Percentiles rank a stretch among this genome's conserved stretches.
phyloP scores from a whole-genome alignment of 2,329 filamentous ascomycete genomes.

The Hansfordia pulvinata region DNA sequence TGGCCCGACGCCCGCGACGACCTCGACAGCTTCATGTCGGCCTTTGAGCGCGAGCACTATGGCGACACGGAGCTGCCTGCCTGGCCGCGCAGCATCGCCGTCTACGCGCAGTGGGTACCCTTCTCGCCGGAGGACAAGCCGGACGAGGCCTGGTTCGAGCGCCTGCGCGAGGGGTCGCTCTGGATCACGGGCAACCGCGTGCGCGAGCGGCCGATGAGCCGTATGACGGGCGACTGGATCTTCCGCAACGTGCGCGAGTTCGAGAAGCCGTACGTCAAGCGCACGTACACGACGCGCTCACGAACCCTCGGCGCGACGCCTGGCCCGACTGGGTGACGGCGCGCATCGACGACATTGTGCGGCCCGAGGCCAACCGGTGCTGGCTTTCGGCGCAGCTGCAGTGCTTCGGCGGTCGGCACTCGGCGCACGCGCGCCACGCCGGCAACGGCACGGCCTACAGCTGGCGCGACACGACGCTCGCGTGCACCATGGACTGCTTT shows the following conservation, averaged over 20 bases:
- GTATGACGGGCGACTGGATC: conserved; percentile 29
- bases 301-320: conserved; percentile 20
- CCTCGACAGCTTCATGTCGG: conserved; percentile 19
- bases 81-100: conserved; percentile 25
- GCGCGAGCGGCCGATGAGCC: conserved; percentile 23
- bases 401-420: conserved; percentile 27
- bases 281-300: conserved; percentile 28
- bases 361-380: conserved; percentile 20
- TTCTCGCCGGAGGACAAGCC: conserved; percentile 20
- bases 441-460: conserved; percentile 31
- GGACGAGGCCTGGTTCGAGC: conserved; percentile 23
- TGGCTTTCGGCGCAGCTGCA: conserved; percentile 31
- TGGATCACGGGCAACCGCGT: conserved; percentile 17
- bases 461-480: conserved; percentile 29
- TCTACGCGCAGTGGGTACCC: conserved; percentile 35
- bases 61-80: conserved; percentile 19
- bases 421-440: conserved; percentile 23
- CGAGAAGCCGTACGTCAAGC: conserved; percentile 31
- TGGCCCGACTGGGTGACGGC: conserved; percentile 24
- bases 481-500: conserved; percentile 27
- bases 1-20: conserved; percentile 21
- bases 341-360: conserved; percentile 22
- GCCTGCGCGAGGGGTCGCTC: conserved; percentile 19
- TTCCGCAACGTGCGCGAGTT: conserved; percentile 31
- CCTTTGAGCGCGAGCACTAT: conserved; percentile 20